phyloP scores from a whole-genome alignment of 2,329 filamentous ascomycete species.

The Ophiostoma australiae region DNA sequence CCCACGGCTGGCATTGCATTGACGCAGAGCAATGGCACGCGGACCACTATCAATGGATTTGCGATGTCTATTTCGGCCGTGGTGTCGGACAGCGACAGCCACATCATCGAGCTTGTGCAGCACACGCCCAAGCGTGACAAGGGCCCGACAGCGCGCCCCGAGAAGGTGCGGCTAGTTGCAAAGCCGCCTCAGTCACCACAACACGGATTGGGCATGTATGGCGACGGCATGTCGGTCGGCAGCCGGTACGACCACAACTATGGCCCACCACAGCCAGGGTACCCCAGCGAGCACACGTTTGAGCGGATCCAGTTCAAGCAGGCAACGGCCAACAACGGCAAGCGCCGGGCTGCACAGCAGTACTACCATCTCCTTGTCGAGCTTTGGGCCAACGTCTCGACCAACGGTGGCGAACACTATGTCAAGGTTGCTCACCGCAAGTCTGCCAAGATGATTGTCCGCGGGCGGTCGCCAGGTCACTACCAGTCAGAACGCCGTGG shows the following conservation, averaged over 20 bases:
- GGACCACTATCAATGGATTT: constrained; percentile 66
- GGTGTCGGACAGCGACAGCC: constrained; percentile 68
- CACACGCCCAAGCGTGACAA: constrained; percentile 91
- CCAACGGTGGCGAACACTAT: constrained; percentile 48
- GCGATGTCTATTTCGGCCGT: constrained; percentile 81
- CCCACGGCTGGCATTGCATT: constrained; percentile 47
- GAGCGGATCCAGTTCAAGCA: constrained; percentile 94
- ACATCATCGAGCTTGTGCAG: constrained; percentile 78
- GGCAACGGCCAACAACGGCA: constrained; percentile 89
- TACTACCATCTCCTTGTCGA: constrained; percentile 90
- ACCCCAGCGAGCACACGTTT: constrained; percentile 59
- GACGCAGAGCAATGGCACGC: constrained; percentile 46
- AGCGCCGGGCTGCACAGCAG: constrained; percentile 82
- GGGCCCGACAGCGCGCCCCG: constrained; percentile 71
- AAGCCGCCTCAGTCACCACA: constrained; percentile 52
- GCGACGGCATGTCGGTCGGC: constrained; percentile 21
- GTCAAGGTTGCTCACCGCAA: constrained; percentile 67
- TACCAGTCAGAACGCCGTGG: constrained; percentile 67
- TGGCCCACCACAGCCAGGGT: constrained; percentile 37
- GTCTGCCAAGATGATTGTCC: constrained; percentile 81
- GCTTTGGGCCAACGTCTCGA: constrained; percentile 65
- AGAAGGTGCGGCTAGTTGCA: constrained; percentile 62
- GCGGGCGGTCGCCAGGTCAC: constrained; percentile 75
- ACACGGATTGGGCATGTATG: constrained; percentile 43
- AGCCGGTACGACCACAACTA: constrained; percentile 42